Conservation (phyloP, 2,329 filamentous ascomycete genomes). For the Fonsecaea monophora region DNA sequence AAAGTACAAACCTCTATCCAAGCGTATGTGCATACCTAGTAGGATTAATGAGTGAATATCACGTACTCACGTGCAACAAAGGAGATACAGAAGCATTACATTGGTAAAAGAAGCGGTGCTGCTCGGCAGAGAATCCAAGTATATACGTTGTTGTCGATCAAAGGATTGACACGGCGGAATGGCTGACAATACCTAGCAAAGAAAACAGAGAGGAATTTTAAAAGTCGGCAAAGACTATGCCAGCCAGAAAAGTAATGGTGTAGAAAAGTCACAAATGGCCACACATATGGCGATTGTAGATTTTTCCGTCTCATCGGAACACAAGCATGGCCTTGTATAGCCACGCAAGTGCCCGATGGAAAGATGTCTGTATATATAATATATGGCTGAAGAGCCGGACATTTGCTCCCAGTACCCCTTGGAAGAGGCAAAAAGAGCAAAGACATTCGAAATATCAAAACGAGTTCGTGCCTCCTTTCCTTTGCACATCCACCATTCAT, state of each 20-base stretch:
- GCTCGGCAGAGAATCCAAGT: too few species aligned
- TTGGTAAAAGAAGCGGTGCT: too few species aligned
- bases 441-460: constrained; percentile 14
- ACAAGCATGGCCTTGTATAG: not conserved
- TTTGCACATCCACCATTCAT: not conserved
- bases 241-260: not conserved
- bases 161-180: too few species aligned
- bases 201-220: not conserved
- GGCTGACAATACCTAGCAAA: not conserved
- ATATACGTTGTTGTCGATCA: too few species aligned
- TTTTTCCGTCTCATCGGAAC: constrained; percentile 13
- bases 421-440: constrained; percentile 16
- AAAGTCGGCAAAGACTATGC: not conserved
- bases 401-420: constrained; percentile 19
- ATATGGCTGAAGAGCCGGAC: constrained; percentile 36
- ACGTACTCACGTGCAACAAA: too few species aligned
- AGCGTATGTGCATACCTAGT: too few species aligned
- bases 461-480: not conserved
- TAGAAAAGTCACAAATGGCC: constrained; percentile 24
- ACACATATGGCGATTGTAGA: constrained; percentile 26
- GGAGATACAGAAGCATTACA: too few species aligned
- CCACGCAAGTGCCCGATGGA: constrained; percentile 1
- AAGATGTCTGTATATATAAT: constrained; percentile 9
- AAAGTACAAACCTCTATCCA: too few species aligned
- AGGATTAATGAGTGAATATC: too few species aligned